phyloP scores from a whole-genome alignment of 2,329 filamentous ascomycete species.

The Fusarium zealandicum region DNA sequence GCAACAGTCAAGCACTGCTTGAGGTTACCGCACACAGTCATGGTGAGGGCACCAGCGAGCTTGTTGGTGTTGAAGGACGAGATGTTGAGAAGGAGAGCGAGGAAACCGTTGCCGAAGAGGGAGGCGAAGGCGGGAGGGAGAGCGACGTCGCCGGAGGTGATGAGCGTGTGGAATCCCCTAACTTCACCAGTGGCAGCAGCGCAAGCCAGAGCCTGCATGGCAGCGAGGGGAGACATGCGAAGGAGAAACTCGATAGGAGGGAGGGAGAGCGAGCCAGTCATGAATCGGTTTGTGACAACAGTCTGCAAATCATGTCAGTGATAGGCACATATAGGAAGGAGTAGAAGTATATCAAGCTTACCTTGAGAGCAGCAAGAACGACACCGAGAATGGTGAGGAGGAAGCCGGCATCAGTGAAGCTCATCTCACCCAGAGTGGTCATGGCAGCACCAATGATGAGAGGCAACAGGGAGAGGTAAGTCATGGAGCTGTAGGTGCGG shows the following conservation, averaged over 20 bases:
- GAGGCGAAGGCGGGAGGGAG: slow-evolving; percentile 50
- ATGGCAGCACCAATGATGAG: slow-evolving; percentile 66
- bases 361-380: slow-evolving; percentile 62
- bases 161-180: slow-evolving; percentile 48
- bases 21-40: slow-evolving; percentile 66
- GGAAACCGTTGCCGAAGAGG: slow-evolving; percentile 59
- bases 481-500: slow-evolving; percentile 61
- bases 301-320: slow-evolving; percentile 50
- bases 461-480: slow-evolving; percentile 67
- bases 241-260: slow-evolving; percentile 67
- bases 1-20: slow-evolving; percentile 65
- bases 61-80: slow-evolving; percentile 66
- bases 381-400: slow-evolving; percentile 62
- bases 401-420: slow-evolving; percentile 65
- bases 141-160: slow-evolving; percentile 47
- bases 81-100: slow-evolving; percentile 64
- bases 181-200: slow-evolving; percentile 62
- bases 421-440: slow-evolving; percentile 69
- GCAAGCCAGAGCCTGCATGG: slow-evolving; percentile 61
- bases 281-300: slow-evolving; percentile 68
- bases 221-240: slow-evolving; percentile 68
- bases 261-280: slow-evolving; percentile 66
- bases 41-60: slow-evolving; percentile 63
- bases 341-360: slow-evolving; percentile 33
- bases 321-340: not conserved